Evolutionary conservation across 2,329 filamentous ascomycete genomes (phyloP).

Genomic region (Aureobasidium sp.): DNA sequence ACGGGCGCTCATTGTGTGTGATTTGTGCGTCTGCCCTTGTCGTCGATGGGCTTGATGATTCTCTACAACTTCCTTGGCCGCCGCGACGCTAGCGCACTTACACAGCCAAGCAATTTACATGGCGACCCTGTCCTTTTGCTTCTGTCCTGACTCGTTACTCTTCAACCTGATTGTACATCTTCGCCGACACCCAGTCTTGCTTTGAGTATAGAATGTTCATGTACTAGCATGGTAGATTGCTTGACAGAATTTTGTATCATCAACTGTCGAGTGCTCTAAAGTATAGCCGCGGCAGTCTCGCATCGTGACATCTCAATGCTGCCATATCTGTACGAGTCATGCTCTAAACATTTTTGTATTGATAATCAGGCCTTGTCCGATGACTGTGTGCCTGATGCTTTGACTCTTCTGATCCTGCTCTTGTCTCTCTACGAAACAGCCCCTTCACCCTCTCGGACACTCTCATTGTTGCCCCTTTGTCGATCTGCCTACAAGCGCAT

Average conservation of each 20-base stretch:
- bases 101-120: not conserved
- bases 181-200: not conserved
- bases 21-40: not conserved
- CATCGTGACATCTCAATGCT: not conserved
- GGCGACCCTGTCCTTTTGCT: not conserved
- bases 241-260: not conserved
- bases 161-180: not conserved
- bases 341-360: not conserved
- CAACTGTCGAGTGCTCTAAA: not conserved
- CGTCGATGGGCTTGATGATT: not conserved
- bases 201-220: not conserved
- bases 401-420: not conserved
- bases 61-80: slow-evolving; percentile 4
- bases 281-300: not conserved
- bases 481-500: not conserved
- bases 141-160: not conserved
- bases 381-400: not conserved
- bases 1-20: slow-evolving; percentile 55
- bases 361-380: slow-evolving; percentile 2
- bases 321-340: not conserved
- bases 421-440: not conserved
- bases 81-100: no score
- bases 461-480: not conserved
- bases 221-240: not conserved
- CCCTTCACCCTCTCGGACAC: not conserved